A percentile compares a stretch with the other conserved stretches of the same genome.
Evolutionary conservation across 768 basidiomycete species (phyloP).

Genomic region (Albatrellus ellisii): DNA sequence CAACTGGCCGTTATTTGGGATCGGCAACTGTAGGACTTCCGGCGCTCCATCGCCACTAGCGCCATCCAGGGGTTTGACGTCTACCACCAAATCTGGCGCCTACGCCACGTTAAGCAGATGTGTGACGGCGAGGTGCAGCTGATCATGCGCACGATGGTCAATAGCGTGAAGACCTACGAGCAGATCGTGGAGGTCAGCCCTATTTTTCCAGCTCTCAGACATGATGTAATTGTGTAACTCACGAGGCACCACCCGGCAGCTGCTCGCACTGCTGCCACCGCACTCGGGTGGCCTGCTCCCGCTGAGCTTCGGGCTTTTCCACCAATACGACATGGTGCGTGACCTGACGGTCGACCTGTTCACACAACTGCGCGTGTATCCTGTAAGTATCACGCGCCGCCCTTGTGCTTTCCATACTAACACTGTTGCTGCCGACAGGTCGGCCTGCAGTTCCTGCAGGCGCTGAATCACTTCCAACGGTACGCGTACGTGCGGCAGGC

Average conservation of each 20-base stretch:
- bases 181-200: conserved; percentile 73
- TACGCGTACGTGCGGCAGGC: conserved; percentile 82
- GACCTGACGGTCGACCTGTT: conserved; percentile 77
- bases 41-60: conserved; percentile 34
- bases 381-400: conserved; percentile 35
- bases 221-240: not conserved
- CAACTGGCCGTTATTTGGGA: conserved; percentile 6
- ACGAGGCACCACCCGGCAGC: conserved; percentile 27
- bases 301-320: conserved; percentile 83
- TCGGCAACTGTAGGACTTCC: conserved; percentile 54
- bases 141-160: conserved; percentile 64
- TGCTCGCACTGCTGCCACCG: conserved; percentile 66
- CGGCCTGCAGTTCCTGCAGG: conserved; percentile 63
- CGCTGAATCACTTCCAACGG: conserved; percentile 80
- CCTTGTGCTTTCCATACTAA: conserved; percentile 3
- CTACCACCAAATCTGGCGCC: conserved; percentile 70
- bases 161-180: conserved; percentile 67
- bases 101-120: conserved; percentile 63
- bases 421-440: conserved; percentile 33
- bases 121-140: conserved; percentile 57
- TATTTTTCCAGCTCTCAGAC: not conserved
- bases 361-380: conserved; percentile 60
- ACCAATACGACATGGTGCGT: conserved; percentile 65
- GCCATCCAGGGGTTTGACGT: conserved; percentile 77
- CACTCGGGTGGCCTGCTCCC: conserved; percentile 76